Evolutionary conservation across 1,139 yeast genomes (phyloP).

Genomic region (Geotrichum histeridarum): DNA sequence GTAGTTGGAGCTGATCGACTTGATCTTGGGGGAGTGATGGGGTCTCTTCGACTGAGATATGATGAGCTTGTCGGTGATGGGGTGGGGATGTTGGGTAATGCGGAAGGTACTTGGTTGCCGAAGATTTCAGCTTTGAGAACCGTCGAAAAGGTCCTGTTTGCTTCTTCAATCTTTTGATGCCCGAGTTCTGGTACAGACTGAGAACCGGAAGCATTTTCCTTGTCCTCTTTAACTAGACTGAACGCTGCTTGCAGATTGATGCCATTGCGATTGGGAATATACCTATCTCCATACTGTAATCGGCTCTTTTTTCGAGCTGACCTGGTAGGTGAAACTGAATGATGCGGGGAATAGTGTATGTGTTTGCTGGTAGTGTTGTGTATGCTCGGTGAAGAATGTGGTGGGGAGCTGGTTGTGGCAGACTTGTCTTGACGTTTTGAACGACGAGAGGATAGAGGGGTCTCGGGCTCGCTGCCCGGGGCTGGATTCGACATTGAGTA

Average conservation of each 20-base stretch:
- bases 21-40: constrained; percentile 30
- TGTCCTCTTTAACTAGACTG: constrained; percentile 49
- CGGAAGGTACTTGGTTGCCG: constrained; percentile 74
- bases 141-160: constrained; percentile 79
- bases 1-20: constrained; percentile 38
- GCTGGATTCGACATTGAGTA: too few relatives aligned
- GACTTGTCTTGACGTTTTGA: too few relatives aligned
- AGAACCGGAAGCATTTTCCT: constrained; percentile 28
- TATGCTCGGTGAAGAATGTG: too few relatives aligned
- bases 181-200: constrained; percentile 50
- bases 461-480: too few relatives aligned
- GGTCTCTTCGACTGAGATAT: constrained; percentile 11
- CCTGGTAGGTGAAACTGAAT: too few relatives aligned
- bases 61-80: neutral
- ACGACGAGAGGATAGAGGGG: too few relatives aligned
- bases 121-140: constrained; percentile 84
- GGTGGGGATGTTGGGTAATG: constrained; percentile 30
- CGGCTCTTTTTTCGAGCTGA: constrained; percentile 17
- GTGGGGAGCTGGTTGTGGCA: too few relatives aligned
- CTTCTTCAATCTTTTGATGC: constrained; percentile 67
- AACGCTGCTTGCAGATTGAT: constrained; percentile 86
- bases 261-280: constrained; percentile 81
- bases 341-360: too few relatives aligned
- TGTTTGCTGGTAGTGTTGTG: too few relatives aligned
- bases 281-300: constrained; percentile 56